Evolutionary conservation across 768 basidiomycete species (phyloP).

Genomic region (Termitomyces sp.): DNA sequence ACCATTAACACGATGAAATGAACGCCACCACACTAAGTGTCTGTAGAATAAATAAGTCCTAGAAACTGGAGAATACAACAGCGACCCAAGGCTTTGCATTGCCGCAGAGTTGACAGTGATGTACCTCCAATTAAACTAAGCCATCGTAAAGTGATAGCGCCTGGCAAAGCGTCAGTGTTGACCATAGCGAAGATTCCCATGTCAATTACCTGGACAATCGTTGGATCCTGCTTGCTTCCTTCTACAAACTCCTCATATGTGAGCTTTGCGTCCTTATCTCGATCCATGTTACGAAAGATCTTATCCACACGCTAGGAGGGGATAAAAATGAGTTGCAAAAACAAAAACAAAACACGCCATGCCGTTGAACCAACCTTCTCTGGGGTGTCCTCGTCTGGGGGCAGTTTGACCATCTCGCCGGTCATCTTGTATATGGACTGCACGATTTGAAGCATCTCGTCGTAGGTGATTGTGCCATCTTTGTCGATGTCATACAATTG

Average conservation of each 20-base stretch:
- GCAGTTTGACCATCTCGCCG: constrained; percentile 97
- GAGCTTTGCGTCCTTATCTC: constrained; percentile 88
- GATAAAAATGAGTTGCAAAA: constrained; percentile 7
- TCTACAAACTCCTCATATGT: constrained; percentile 98
- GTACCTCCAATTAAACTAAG: constrained; percentile 26
- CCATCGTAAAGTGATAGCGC: constrained; percentile 95
- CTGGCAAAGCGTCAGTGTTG: constrained; percentile 34
- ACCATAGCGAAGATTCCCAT: neutral
- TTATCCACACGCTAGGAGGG: constrained; percentile 86
- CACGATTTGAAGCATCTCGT: constrained; percentile 99
- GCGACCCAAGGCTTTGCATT: neutral
- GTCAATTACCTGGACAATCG: constrained; percentile 83
- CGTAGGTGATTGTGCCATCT: constrained; percentile 96
- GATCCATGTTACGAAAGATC: constrained; percentile 97
- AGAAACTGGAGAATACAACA: neutral
- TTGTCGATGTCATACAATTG: constrained; percentile 99
- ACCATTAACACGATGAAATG: neutral
- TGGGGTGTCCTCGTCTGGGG: constrained; percentile 98
- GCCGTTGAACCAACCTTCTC: constrained; percentile 68
- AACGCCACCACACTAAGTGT: neutral
- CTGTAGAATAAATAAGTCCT: neutral
- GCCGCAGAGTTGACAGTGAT: neutral
- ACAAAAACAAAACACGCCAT: neutral
- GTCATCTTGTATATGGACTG: constrained; percentile 99
- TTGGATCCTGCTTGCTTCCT: constrained; percentile 98